Base-by-base conservation (phyloP, 306 rosid species). In the Sesbania bispinosa region DNA sequence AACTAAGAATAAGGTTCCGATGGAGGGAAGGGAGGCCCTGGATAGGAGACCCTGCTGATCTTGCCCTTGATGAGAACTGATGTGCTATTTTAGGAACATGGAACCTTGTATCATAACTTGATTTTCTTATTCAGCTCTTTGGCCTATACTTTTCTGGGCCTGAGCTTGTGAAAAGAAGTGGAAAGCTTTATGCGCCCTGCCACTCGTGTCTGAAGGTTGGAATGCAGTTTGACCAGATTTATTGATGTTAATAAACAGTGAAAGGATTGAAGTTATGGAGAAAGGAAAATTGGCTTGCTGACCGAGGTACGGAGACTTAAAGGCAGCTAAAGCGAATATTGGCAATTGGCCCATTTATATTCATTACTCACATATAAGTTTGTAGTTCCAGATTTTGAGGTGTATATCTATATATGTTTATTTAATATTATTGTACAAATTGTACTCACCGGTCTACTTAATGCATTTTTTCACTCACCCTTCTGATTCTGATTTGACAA, bases 21-120 rank as follows among this genome's bases (percentile, higher is more conserved):
- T 89, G 92, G 92, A 81, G 96, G 80, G 92, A 89, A 84, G 96
- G 96, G 60, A 80, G 75, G 73, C 96, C 92, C 7, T 87, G 96
- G 96, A 63, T 85, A 8, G 90, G 92, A 75, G 96, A 89, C 70
- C 92, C 92, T 9, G 90, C 96, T 9, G 92, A 89, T 79, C 20
- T 89, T 23, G 67, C 63, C 15, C 83, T 87, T 46, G 86, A 87
- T 45, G 88, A 75, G 19, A 77, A 67, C 66, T 73, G 15, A 63
- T 70, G 15, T 47, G 76, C 59, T 43, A 45, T 32, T 18, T 41
- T 26, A 23, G 21, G 45, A 62, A 42, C 62, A 29, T 75, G 54
- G 71, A 61, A 11, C 10, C 23, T 27, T 71, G 75, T 54, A 5
- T 70, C 55, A 63, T 73, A 43, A 61, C 21, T 2, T 57, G 80